A percentile compares a stretch with the other conserved stretches of the same genome.
phyloP scores from a whole-genome alignment of 306 rosid species.

The Acmispon strigosus region DNA sequence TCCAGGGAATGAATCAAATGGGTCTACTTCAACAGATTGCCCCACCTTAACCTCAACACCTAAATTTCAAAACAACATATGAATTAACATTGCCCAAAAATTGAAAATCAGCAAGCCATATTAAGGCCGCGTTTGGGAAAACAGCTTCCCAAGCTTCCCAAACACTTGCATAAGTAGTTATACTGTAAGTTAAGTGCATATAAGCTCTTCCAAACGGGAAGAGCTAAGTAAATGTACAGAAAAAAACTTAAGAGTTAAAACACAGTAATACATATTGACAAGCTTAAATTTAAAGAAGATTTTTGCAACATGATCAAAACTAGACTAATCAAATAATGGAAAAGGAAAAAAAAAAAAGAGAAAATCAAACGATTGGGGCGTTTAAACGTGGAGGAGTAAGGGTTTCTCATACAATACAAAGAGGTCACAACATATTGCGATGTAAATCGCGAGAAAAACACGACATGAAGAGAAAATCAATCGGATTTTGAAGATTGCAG shows the following conservation, averaged over 20 bases:
- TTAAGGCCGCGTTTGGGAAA: too few relatives aligned
- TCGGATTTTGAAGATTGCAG: neutral
- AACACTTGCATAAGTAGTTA: too few relatives aligned
- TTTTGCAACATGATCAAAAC: neutral
- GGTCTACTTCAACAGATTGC: constrained; percentile 41
- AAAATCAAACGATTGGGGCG: neutral
- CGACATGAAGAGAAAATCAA: neutral
- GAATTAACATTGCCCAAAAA: neutral
- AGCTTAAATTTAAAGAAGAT: neutral
- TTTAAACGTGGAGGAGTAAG: neutral
- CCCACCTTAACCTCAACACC: constrained; percentile 94
- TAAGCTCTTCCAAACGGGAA: too few relatives aligned
- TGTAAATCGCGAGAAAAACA: neutral
- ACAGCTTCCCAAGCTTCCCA: too few relatives aligned
- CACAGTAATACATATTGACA: neutral
- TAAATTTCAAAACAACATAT: constrained; percentile 10
- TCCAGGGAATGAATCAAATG: neutral
- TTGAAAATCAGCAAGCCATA: neutral
- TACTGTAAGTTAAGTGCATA: too few relatives aligned
- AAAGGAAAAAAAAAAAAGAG: too few relatives aligned
- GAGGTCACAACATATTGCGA: neutral
- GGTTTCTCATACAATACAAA: neutral
- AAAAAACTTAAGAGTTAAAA: neutral
- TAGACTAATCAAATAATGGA: too few relatives aligned
- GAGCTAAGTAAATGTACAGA: too few relatives aligned